Percentiles rank a stretch among this genome's conserved stretches.
Conservation (phyloP, 2,329 filamentous ascomycete species). For the Apiospora kogelbergensis region DNA sequence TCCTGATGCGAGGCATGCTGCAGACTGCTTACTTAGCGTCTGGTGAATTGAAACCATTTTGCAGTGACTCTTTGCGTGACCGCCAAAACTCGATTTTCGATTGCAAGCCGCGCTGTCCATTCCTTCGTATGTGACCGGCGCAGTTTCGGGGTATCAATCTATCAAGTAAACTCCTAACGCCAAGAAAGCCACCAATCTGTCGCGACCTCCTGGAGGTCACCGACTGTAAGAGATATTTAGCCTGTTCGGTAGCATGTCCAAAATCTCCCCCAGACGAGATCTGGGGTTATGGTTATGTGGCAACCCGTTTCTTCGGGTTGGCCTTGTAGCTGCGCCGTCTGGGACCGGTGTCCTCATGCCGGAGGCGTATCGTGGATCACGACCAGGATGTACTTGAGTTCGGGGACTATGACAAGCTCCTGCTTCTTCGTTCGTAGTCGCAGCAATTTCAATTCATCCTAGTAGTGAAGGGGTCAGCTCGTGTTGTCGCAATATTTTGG, state of each 20-base stretch:
- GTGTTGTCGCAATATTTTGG: background rate
- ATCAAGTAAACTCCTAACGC: constrained; percentile 12
- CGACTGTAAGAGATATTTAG: background rate
- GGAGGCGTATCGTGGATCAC: constrained; percentile 80
- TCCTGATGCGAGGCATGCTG: background rate
- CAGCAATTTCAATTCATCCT: constrained; percentile 77
- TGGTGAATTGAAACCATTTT: background rate
- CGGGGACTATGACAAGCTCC: constrained; percentile 81
- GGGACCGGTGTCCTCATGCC: constrained; percentile 42
- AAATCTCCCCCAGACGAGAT: background rate
- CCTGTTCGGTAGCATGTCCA: background rate
- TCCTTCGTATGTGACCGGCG: background rate
- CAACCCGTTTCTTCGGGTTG: background rate
- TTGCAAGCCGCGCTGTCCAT: background rate
- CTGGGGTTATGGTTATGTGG: background rate
- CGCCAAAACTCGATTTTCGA: background rate
- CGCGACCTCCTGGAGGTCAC: background rate
- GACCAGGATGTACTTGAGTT: constrained; percentile 74
- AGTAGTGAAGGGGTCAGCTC: constrained; percentile 33
- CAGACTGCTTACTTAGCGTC: background rate
- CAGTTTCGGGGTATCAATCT: constrained; percentile 9
- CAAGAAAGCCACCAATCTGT: constrained; percentile 6
- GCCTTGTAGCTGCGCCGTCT: background rate
- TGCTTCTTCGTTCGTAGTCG: constrained; percentile 81
- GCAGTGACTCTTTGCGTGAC: background rate